A percentile compares a stretch with the other conserved stretches of the same genome.
These are phyloP conservation scores for Picea sitchensis DNA, from an alignment of 75 land plant species.

Conservation along the genomic window DNA sequence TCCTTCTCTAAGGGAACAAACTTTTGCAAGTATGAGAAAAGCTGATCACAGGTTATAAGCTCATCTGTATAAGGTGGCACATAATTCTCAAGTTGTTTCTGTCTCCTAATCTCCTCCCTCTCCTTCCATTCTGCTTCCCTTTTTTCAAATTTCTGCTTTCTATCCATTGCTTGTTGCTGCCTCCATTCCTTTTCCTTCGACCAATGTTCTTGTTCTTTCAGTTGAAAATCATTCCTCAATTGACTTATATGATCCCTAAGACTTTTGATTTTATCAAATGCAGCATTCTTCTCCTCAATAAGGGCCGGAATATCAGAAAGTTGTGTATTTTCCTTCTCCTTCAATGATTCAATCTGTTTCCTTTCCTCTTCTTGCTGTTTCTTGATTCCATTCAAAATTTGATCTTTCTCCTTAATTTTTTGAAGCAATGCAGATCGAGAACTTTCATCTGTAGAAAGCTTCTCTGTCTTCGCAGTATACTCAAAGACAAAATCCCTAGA, in stretches of 20 bases:
- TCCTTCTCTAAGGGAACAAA: constrained; percentile 25
- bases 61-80: constrained; percentile 53
- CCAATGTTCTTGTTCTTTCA: constrained; percentile 38
- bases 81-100: constrained; percentile 43
- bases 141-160: constrained; percentile 23
- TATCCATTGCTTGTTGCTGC: constrained; percentile 33
- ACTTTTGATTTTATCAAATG: constrained; percentile 28
- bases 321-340: constrained; percentile 26
- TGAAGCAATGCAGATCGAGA: constrained; percentile 19
- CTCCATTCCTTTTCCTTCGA: constrained; percentile 39
- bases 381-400: constrained; percentile 24
- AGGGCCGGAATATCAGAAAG: constrained; percentile 34
- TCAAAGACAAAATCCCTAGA: constrained; percentile 36
- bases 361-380: constrained; percentile 26
- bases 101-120: constrained; percentile 32
- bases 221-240: constrained; percentile 24
- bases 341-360: constrained; percentile 19
- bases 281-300: constrained; percentile 27
- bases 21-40: constrained; percentile 33
- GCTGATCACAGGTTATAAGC: constrained; percentile 47
- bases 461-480: constrained; percentile 22
- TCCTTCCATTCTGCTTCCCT: constrained; percentile 41
- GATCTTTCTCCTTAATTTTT: constrained; percentile 31
- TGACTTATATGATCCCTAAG: constrained; percentile 29
- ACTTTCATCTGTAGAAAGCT: constrained; percentile 18